Percentiles rank a stretch among this genome's conserved stretches.
These are phyloP conservation scores for Hortaea werneckii DNA, from an alignment of 2,329 filamentous ascomycete genomes.

Conservation along the genomic window DNA sequence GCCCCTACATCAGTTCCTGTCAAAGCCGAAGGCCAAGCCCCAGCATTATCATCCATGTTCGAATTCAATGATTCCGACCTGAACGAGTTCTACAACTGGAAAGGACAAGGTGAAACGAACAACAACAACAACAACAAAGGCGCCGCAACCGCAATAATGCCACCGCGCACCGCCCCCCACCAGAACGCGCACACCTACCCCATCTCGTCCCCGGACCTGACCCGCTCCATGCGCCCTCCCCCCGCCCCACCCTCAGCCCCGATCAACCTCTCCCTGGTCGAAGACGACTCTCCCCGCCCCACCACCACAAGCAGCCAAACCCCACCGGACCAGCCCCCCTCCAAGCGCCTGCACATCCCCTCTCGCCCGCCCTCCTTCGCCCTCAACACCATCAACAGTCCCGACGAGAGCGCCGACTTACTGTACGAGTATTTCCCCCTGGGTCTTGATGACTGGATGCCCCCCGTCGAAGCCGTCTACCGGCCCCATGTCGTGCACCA, in stretches of 20 bases:
- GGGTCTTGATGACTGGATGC: constrained; percentile 85
- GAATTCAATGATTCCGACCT: constrained; percentile 31
- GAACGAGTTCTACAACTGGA: constrained; percentile 37
- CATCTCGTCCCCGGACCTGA: constrained; percentile 42
- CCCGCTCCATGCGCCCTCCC: constrained; percentile 31
- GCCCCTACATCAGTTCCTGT: constrained; percentile 20
- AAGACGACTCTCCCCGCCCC: constrained; percentile 40
- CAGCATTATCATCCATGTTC: constrained; percentile 29
- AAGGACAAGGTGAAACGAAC: constrained; percentile 10
- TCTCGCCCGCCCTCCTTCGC: constrained; percentile 36
- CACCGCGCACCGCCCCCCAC: constrained; percentile 17
- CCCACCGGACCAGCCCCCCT: constrained; percentile 12
- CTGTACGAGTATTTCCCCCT: constrained; percentile 94
- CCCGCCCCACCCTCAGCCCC: constrained; percentile 34
- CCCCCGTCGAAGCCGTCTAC: constrained; percentile 81
- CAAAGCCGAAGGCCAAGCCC: constrained; percentile 24
- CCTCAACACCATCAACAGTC: constrained; percentile 46
- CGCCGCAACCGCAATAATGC: constrained; percentile 35
- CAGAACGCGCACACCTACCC: constrained; percentile 15
- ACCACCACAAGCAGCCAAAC: constrained; percentile 6
- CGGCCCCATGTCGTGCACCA: constrained; percentile 90
- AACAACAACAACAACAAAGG: constrained; percentile 11
- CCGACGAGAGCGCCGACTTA: constrained; percentile 68
- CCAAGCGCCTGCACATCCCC: constrained; percentile 22
- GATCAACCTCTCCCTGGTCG: constrained; percentile 46